These are phyloP conservation scores for Thermothelomyces thermophilus DNA, from an alignment of 2,329 filamentous ascomycete species.

Conservation along the genomic window DNA sequence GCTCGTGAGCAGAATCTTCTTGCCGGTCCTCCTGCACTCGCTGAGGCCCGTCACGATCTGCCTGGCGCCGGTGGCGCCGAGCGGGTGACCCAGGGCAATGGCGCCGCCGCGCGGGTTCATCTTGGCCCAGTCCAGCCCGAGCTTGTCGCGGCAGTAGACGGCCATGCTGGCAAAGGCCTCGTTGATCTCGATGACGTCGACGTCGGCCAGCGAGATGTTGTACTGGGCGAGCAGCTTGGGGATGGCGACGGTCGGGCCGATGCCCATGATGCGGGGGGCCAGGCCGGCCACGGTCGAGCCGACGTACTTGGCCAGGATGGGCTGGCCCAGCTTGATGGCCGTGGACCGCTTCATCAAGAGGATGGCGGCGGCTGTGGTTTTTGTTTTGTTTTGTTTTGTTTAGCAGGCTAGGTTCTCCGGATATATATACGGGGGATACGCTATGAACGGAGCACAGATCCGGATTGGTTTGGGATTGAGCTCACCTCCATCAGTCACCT, in stretches of 20 bases:
- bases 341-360: constrained; percentile 92
- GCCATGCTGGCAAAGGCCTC: constrained; percentile 98
- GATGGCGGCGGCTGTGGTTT: constrained; percentile 60
- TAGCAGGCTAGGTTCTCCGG: no score
- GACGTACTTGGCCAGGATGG: constrained; percentile 90
- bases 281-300: constrained; percentile 86
- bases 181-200: constrained; percentile 90
- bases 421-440: no score
- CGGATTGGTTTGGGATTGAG: neutral
- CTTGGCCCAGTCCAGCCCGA: constrained; percentile 66
- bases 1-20: constrained; percentile 84
- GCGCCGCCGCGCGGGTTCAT: constrained; percentile 77
- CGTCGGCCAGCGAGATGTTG: constrained; percentile 70
- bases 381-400: no score
- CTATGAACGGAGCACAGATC: neutral
- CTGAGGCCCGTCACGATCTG: constrained; percentile 87
- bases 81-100: constrained; percentile 75
- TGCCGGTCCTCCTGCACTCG: constrained; percentile 75
- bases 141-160: constrained; percentile 76
- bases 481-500: constrained; percentile 81
- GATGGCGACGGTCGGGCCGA: constrained; percentile 68
- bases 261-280: constrained; percentile 93
- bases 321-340: constrained; percentile 78
- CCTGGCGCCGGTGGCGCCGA: constrained; percentile 70
- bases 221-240: constrained; percentile 79